Evolutionary conservation across 2,329 filamentous ascomycete genomes (phyloP).

Genomic region (Xylaria arbuscula): DNA sequence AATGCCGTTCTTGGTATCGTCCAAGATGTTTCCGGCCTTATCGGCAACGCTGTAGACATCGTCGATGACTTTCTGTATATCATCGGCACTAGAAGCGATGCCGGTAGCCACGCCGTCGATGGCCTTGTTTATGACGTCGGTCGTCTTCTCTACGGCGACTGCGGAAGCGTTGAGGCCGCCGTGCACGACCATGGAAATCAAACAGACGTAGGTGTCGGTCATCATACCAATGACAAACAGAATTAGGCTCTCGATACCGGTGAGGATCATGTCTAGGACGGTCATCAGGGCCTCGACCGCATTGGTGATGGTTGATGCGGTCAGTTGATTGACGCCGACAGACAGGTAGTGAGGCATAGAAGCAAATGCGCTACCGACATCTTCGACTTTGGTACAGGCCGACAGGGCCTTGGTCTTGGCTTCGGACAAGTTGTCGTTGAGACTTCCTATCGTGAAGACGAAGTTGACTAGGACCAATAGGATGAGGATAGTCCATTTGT

Average conservation of each 20-base stretch:
- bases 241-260: slow-evolving; percentile 85
- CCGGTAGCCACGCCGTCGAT: slow-evolving; percentile 55
- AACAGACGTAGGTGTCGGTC: slow-evolving; percentile 88
- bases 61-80: slow-evolving; percentile 67
- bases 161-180: slow-evolving; percentile 78
- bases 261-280: slow-evolving; percentile 81
- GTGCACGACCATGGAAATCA: slow-evolving; percentile 84
- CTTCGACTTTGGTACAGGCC: slow-evolving; percentile 92
- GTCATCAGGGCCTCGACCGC: slow-evolving; percentile 83
- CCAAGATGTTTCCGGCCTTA: slow-evolving; percentile 52
- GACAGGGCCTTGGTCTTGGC: slow-evolving; percentile 86
- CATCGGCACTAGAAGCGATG: slow-evolving; percentile 62
- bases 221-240: slow-evolving; percentile 94
- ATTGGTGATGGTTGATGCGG: slow-evolving; percentile 81
- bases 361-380: slow-evolving; percentile 92
- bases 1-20: slow-evolving; percentile 39
- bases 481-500: slow-evolving; percentile 93
- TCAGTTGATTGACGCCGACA: slow-evolving; percentile 85
- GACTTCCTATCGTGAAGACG: slow-evolving; percentile 77
- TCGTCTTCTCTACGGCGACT: slow-evolving; percentile 54
- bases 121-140: slow-evolving; percentile 63
- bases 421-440: slow-evolving; percentile 78
- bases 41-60: slow-evolving; percentile 68
- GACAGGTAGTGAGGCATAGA: slow-evolving; percentile 98
- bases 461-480: slow-evolving; percentile 85